Conservation (phyloP, 345 rosid species). For the Melaleuca quinquenervia region DNA sequence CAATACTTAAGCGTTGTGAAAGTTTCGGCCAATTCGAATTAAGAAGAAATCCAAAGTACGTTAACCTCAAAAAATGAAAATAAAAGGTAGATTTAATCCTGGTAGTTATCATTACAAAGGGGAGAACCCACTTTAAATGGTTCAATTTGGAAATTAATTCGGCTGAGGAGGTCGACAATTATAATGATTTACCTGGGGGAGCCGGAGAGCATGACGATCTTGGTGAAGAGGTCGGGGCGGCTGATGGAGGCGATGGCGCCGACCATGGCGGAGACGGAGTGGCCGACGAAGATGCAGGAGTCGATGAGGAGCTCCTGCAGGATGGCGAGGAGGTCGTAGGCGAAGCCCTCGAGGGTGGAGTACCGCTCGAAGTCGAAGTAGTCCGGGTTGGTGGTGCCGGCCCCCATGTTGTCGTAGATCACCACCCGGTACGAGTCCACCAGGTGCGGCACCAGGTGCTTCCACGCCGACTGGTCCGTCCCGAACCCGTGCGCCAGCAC, state of each 20-base stretch:
- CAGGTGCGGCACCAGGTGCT: slow-evolving; percentile 79
- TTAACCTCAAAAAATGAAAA: no score
- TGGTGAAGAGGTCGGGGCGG: slow-evolving; percentile 75
- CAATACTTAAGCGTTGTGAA: no score
- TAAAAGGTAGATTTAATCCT: no score
- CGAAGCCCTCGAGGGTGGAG: slow-evolving; percentile 62
- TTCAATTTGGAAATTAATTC: neutral
- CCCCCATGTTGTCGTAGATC: slow-evolving; percentile 82
- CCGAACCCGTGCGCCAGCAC: slow-evolving; percentile 88
- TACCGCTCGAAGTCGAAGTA: slow-evolving; percentile 77
- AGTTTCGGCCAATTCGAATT: no score
- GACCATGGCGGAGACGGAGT: slow-evolving; percentile 80
- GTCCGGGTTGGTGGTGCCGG: slow-evolving; percentile 87
- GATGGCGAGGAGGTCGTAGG: slow-evolving; percentile 71
- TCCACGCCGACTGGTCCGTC: slow-evolving; percentile 92
- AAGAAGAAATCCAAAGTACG: no score
- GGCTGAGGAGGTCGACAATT: neutral
- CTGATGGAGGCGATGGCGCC: slow-evolving; percentile 73
- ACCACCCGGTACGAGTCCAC: slow-evolving; percentile 54
- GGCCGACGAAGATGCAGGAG: slow-evolving; percentile 65
- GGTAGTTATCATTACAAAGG: no score
- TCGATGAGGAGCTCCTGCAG: slow-evolving; percentile 49
- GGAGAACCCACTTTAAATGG: neutral
- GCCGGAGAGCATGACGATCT: slow-evolving; percentile 56
- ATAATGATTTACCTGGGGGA: slow-evolving; percentile 59